Evolutionary conservation across 73 alveolate genomes (phyloP).

Genomic region (Symbiodinium natans): DNA sequence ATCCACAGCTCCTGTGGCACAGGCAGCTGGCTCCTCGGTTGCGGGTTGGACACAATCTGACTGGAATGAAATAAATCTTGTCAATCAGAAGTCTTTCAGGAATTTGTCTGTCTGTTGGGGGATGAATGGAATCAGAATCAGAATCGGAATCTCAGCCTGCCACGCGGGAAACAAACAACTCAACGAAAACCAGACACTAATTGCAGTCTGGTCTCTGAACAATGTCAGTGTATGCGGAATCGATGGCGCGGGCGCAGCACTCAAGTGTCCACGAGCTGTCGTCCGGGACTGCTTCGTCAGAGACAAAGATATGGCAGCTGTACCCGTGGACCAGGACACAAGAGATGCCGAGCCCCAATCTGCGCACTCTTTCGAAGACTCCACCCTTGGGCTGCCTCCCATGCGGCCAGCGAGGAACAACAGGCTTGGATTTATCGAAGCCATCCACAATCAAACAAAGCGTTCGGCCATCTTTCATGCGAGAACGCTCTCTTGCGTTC

Average conservation of each 20-base stretch:
- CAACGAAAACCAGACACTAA: too few relatives aligned
- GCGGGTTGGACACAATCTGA: not conserved
- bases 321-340: not conserved
- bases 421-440: constrained; percentile 20
- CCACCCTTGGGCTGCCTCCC: not conserved
- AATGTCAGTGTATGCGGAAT: not conserved
- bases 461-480: not conserved
- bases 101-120: too few relatives aligned
- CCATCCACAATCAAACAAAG: not conserved
- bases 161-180: too few relatives aligned
- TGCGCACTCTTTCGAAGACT: not conserved
- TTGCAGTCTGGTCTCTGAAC: too few relatives aligned
- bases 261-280: too few relatives aligned
- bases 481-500: not conserved
- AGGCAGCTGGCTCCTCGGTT: not conserved
- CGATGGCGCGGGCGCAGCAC: not conserved
- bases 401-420: not conserved
- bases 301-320: not conserved
- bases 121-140: too few relatives aligned
- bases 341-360: not conserved
- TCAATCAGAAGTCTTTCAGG: not conserved
- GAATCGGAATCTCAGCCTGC: too few relatives aligned
- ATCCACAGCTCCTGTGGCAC: not conserved
- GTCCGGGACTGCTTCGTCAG: not conserved
- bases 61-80: not conserved